Conservation (phyloP, 495 filamentous ascomycete genomes). For the Xylaria longipes region DNA sequence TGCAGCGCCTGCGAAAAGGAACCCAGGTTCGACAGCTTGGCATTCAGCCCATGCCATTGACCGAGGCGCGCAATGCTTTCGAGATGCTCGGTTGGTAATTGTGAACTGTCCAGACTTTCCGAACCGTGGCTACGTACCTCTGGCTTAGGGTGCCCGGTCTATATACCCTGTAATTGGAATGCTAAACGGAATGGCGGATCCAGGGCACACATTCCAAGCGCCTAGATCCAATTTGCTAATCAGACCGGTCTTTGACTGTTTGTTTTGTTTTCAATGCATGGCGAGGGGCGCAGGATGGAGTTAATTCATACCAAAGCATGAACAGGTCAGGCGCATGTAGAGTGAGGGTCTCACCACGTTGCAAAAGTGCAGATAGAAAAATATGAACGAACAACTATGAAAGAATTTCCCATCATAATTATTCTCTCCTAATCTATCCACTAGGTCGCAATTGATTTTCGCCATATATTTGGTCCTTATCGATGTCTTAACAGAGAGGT, state of each 20-base stretch:
- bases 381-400: background rate
- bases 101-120: background rate
- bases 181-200: background rate
- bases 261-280: slow-evolving; percentile 25
- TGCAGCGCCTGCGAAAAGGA: slow-evolving; percentile 76
- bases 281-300: slow-evolving; percentile 12
- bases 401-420: background rate
- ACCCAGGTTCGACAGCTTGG: slow-evolving; percentile 71
- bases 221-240: background rate
- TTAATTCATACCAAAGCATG: slow-evolving; percentile 10
- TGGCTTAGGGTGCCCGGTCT: background rate
- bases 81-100: slow-evolving; percentile 65
- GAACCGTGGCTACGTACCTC: background rate
- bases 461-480: background rate
- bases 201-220: slow-evolving; percentile 10
- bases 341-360: background rate
- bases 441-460: background rate
- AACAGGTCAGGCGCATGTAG: slow-evolving; percentile 12
- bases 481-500: background rate
- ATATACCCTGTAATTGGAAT: slow-evolving; percentile 13
- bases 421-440: background rate
- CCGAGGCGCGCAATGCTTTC: slow-evolving; percentile 67
- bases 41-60: slow-evolving; percentile 63
- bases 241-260: background rate
- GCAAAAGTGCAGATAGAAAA: background rate